These are phyloP conservation scores for Metschnikowia cerradonensis DNA, from an alignment of 805 yeast species.

Conservation along the genomic window DNA sequence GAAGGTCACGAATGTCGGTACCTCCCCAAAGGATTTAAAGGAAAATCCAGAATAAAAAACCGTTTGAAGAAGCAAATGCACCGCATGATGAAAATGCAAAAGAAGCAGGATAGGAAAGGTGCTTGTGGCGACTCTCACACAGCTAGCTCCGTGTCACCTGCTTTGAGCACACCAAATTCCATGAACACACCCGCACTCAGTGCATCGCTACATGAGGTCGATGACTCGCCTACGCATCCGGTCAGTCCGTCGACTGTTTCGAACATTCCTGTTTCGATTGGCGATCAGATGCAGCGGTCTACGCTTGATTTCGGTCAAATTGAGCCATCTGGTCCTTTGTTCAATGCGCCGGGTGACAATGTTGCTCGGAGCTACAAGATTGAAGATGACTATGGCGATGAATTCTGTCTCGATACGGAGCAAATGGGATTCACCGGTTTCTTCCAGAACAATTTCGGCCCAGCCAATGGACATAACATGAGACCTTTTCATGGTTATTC, in stretches of 20 bases:
- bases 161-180: conserved; percentile 17
- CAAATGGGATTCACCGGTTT: conserved; percentile 26
- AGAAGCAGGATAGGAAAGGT: conserved; percentile 4
- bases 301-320: not conserved
- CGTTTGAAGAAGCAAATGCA: conserved; percentile 37
- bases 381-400: conserved; percentile 39
- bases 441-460: not conserved
- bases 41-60: conserved; percentile 42
- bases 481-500: not conserved
- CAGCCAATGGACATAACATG: conserved; percentile 1
- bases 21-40: conserved; percentile 42
- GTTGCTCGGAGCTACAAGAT: not conserved
- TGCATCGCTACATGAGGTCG: conserved; percentile 15
- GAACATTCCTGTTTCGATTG: not conserved
- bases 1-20: conserved; percentile 46
- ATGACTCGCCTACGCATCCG: conserved; percentile 16
- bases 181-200: conserved; percentile 15
- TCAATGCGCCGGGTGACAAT: not conserved
- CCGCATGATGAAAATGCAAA: conserved; percentile 17
- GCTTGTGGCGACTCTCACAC: not conserved
- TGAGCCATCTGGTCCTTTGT: not conserved
- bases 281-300: not conserved
- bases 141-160: conserved; percentile 8
- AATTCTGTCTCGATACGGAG: conserved; percentile 40
- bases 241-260: conserved; percentile 8